Evolutionary conservation across 495 filamentous ascomycete genomes (phyloP).

Genomic region (Lophium mytilinum): DNA sequence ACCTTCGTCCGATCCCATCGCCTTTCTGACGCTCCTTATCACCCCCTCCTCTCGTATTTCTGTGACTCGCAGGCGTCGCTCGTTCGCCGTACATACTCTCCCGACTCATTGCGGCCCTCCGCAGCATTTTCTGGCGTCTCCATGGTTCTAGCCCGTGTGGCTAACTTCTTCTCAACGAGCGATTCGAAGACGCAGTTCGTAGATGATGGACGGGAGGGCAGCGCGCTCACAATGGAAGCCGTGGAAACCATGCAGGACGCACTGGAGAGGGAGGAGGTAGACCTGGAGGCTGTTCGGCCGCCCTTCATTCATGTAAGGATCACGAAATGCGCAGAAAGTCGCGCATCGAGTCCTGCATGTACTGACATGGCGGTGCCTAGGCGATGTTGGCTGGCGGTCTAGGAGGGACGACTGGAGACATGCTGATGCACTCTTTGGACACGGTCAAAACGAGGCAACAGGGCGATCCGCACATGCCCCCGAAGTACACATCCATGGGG

Average conservation of each 20-base stretch:
- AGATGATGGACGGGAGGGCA: constrained; percentile 27
- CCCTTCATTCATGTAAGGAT: constrained; percentile 27
- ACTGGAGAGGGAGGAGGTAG: constrained; percentile 19
- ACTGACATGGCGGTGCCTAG: constrained; percentile 37
- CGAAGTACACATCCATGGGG: constrained; percentile 82
- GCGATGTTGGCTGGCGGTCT: constrained; percentile 90
- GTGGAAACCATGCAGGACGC: constrained; percentile 2
- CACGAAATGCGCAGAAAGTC: neutral
- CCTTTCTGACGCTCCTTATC: constrained; percentile 52
- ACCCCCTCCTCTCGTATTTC: constrained; percentile 39
- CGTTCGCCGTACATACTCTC: neutral
- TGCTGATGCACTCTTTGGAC: constrained; percentile 98
- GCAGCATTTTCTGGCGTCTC: constrained; percentile 4
- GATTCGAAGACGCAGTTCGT: constrained; percentile 18
- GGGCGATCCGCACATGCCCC: constrained; percentile 83
- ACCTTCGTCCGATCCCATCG: constrained; percentile 35
- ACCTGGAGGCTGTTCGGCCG: constrained; percentile 28
- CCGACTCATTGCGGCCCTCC: constrained; percentile 4
- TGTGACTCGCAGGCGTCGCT: too few species aligned
- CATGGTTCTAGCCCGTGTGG: constrained; percentile 34
- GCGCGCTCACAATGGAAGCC: constrained; percentile 5
- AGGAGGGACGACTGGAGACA: constrained; percentile 86
- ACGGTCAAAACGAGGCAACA: constrained; percentile 99
- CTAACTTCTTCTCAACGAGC: constrained; percentile 25
- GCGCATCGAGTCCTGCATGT: neutral